Base-by-base conservation (phyloP, 164 flowering plant species). In the Stephania cephalantha region DNA sequence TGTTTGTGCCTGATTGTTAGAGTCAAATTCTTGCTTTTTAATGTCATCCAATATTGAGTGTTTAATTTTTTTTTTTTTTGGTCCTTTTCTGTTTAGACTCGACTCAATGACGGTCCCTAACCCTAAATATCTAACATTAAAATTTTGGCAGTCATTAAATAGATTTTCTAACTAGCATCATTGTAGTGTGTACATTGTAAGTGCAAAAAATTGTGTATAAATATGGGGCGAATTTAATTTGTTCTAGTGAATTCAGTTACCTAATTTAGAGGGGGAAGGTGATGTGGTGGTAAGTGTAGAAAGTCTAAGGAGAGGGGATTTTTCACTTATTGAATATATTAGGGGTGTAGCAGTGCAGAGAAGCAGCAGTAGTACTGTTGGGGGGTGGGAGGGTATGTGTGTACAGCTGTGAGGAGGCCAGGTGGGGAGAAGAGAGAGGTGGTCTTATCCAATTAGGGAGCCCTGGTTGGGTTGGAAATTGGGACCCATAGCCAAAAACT, bases 401-500 rank as follows among this genome's bases (percentile, higher is more conserved):
- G 53, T 50, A 71, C 73, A 70, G 71, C 52, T 77, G 79, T 71
- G 17, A 25, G 12, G 45, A 46, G 29, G 6, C 35, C 25, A 12
- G 30, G 70, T 4, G 30, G 71, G 65, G 70, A 13, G 46, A 71
- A 45, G 71, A 35, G 71, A 35, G 46, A 46, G 12, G 55, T 46
- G 55, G 72, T 25, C 55, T 25, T 70, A 25, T 45, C 46, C 48
- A 46, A 44, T 70, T 48, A 17, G 55, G 15, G 50, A 17, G 25
- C 45, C 9, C 30, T 20, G 46, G 53, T 18, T 53, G 58, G 48
- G 10, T 75, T 75, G 75, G 46, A 58, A 71, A 68, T 65, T 71
- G 74, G 71, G 71, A 74, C 74, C 74, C 75, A 67, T 35, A 35
- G 42, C 42, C 42, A 17, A 71, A 45, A 64, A 70, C 71, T 48